Evolutionary conservation across 208 protist genomes (phyloP).

Genomic region (Trypanosoma caninum): DNA sequence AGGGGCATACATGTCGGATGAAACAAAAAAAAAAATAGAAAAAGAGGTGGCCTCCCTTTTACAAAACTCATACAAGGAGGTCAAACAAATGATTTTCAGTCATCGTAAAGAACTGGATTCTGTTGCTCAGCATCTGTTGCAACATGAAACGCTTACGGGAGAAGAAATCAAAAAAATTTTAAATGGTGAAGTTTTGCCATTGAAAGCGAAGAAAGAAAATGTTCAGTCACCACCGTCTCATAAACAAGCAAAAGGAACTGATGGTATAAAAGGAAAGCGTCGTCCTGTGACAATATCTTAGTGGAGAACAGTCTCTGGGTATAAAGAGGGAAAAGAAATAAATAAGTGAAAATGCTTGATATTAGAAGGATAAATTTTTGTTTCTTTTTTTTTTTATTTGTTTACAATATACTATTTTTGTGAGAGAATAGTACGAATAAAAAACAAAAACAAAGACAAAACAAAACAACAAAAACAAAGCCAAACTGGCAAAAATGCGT

Average conservation of each 20-base stretch:
- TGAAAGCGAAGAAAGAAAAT: conserved; percentile 28
- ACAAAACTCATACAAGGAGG: conserved; percentile 67
- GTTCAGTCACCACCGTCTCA: conserved; percentile 16
- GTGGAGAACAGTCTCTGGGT: background rate
- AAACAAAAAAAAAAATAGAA: conserved; percentile 88
- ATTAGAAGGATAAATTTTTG: background rate
- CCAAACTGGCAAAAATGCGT: too few species aligned
- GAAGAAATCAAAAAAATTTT: conserved; percentile 76
- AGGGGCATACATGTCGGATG: conserved; percentile 89
- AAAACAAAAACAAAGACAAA: background rate
- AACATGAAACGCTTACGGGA: conserved; percentile 82
- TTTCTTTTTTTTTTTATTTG: background rate
- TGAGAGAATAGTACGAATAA: background rate
- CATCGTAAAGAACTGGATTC: conserved; percentile 67
- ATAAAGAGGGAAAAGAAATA: background rate
- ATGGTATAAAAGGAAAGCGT: conserved; percentile 18
- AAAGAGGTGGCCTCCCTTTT: conserved; percentile 69
- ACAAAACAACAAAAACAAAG: too few species aligned
- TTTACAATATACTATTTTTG: too few species aligned
- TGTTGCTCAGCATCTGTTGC: conserved; percentile 79
- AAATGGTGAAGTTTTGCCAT: conserved; percentile 68
- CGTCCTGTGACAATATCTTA: conserved; percentile 47
- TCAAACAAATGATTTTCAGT: conserved; percentile 56
- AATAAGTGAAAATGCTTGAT: background rate
- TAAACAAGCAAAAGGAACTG: conserved; percentile 19